Percentiles rank a stretch among this genome's conserved stretches.
These are phyloP conservation scores for Warburgia ugandensis DNA, from an alignment of 164 flowering plant species.

Conservation along the genomic window DNA sequence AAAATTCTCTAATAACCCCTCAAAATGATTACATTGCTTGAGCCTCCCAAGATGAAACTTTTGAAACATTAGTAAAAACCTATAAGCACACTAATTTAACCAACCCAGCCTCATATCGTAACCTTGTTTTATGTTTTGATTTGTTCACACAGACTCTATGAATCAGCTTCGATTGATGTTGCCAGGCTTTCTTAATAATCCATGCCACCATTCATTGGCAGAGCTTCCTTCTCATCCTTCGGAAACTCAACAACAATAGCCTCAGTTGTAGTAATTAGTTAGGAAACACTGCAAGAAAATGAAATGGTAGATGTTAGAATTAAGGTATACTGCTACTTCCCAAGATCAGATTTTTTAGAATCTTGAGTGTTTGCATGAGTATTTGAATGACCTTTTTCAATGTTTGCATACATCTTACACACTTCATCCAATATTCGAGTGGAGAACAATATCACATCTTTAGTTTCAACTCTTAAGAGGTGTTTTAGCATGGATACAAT, in stretches of 20 bases:
- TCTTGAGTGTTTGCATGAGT: not conserved
- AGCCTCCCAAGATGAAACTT: no score
- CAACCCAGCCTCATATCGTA: no score
- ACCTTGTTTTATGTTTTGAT: no score
- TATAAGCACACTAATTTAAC: no score
- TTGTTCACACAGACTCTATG: no score
- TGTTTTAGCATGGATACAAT: no score
- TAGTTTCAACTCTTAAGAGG: no score
- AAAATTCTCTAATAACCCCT: no score
- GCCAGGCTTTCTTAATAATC: conserved; percentile 54
- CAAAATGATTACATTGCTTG: no score
- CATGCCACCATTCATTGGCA: conserved; percentile 61
- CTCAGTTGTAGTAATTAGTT: conserved; percentile 81
- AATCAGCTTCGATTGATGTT: no score
- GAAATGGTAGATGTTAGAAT: not conserved
- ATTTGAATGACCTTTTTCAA: not conserved
- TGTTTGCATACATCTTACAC: not conserved
- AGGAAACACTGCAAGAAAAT: conserved; percentile 59
- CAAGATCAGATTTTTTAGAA: not conserved
- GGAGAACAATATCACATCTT: not conserved
- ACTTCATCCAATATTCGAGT: not conserved
- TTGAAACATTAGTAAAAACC: no score
- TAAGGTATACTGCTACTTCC: not conserved
- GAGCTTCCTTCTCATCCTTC: conserved; percentile 63
- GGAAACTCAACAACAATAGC: conserved; percentile 80